A percentile compares a stretch with the other conserved stretches of the same genome.
Evolutionary conservation across 805 yeast species (phyloP).

Genomic region (Kuraishia piskuri): DNA sequence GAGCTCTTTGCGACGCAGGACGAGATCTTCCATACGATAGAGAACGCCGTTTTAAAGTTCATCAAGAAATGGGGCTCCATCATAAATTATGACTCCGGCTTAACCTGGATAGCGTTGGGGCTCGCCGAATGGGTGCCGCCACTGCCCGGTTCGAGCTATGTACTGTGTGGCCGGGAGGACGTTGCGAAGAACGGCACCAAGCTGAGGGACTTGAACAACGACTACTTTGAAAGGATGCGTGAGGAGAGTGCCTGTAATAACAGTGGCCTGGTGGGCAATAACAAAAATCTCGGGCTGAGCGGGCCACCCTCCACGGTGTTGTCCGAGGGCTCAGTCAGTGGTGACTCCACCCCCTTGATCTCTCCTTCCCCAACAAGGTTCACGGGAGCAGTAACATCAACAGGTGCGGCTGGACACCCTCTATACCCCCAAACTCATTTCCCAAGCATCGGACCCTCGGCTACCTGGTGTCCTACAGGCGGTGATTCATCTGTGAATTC

Average conservation of each 20-base stretch:
- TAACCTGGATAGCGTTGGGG: constrained; percentile 83
- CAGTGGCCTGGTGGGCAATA: no score
- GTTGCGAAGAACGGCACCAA: constrained; percentile 27
- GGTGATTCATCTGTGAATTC: neutral
- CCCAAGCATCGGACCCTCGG: neutral
- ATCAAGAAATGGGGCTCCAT: constrained; percentile 70
- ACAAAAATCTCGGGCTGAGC: no score
- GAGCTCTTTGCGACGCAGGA: constrained; percentile 36
- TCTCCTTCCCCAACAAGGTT: neutral
- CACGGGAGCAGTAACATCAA: no score
- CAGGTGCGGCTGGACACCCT: neutral
- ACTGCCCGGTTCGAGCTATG: constrained; percentile 40
- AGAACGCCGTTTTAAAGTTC: constrained; percentile 55
- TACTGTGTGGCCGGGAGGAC: constrained; percentile 45
- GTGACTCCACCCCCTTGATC: neutral
- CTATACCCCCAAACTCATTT: neutral
- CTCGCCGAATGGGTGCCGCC: constrained; percentile 88
- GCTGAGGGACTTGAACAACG: constrained; percentile 22
- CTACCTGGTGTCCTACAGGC: neutral
- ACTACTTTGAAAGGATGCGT: constrained; percentile 19
- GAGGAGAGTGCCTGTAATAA: no score
- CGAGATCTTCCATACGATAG: constrained; percentile 46
- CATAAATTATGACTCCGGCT: constrained; percentile 70
- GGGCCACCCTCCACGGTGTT: neutral
- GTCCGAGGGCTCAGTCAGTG: neutral